Base-by-base conservation (phyloP, 2,329 filamentous ascomycete species). In the Sporothrix curviconia region DNA sequence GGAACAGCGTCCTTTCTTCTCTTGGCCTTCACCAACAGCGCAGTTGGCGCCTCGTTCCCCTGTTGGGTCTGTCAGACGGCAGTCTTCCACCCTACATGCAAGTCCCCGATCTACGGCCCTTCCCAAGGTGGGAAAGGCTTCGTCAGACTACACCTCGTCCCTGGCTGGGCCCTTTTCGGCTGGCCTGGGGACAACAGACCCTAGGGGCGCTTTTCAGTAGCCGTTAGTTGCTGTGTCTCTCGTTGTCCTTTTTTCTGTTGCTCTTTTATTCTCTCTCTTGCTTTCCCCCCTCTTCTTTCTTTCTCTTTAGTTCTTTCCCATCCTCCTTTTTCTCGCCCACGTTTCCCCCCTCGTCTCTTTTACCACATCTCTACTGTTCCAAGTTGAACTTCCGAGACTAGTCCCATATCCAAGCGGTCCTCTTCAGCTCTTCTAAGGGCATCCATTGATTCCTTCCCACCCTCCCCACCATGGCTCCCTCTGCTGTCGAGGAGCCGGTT, bases 391-490 rank as follows among this genome's bases (percentile, higher is more conserved):
- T 36, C n/a, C 46, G 30, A 50, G 30, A 34, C 28, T 11, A 49
- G 22, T 34, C 15, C 9, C n/a, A 37, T 17, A 9, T 37, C 32
- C 34, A 51, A 50, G 47, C 12, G 14, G 32, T 17, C 47, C 14
- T 37, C 32, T 22, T 17, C 30, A n/a, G 40, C 4, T 39, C 12
- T n/a, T n/a, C n/a, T n/a, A n/a, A n/a, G n/a, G n/a, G n/a, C 40
- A 2, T 44, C 37, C 17, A 15, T 34, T 49, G 25, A 15, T 6
- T 12, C 36, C 40, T n/a, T 22, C 32, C n/a, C 42, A 22, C 19
- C 30, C 32, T 19, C 19, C 22, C 47, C 17, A 17, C 50, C 25
- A 69, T 68, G 65, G 59, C 67, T 3, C 68, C 69, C 15, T 66
- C 65, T 19, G 66, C 67, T 28, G 56, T 66, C 36, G 58, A 63